Evolutionary conservation across 805 yeast species (phyloP).

Genomic region (Starmerella davenportii): DNA sequence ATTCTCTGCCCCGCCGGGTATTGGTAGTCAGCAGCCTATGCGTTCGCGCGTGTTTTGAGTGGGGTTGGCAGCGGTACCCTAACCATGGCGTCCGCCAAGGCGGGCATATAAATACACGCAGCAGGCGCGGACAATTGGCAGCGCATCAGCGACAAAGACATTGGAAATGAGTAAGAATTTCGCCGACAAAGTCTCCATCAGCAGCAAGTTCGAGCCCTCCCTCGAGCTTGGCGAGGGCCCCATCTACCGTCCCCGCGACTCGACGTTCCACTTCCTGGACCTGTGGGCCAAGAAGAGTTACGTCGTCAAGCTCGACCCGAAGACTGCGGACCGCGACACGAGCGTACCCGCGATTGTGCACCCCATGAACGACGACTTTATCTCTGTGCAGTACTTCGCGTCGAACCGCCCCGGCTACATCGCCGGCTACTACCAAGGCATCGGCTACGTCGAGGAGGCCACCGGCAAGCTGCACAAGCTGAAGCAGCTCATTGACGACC

Average conservation of each 20-base stretch:
- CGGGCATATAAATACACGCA: not conserved
- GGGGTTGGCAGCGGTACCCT: not conserved
- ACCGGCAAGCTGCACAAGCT: constrained; percentile 22
- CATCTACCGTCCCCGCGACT: constrained; percentile 21
- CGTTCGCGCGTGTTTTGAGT: no score
- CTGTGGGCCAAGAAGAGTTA: constrained; percentile 20
- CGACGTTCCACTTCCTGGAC: constrained; percentile 24
- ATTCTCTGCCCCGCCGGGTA: not conserved
- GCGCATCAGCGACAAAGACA: not conserved
- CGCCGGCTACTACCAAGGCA: constrained; percentile 22
- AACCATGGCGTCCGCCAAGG: not conserved
- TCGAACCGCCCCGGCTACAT: constrained; percentile 20
- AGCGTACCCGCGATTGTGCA: constrained; percentile 11
- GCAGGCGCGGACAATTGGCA: not conserved
- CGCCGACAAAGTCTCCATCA: not conserved
- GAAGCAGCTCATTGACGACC: constrained; percentile 22
- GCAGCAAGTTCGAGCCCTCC: constrained; percentile 15
- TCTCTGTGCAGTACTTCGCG: constrained; percentile 23
- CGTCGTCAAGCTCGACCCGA: constrained; percentile 18
- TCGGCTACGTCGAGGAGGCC: constrained; percentile 22
- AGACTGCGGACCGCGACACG: constrained; percentile 16
- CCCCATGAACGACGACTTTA: constrained; percentile 17
- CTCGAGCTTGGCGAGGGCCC: constrained; percentile 24
- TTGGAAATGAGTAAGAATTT: not conserved
- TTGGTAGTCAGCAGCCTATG: no score